Base-by-base conservation (phyloP, 2,329 filamentous ascomycete species). In the Phoma sp. region DNA sequence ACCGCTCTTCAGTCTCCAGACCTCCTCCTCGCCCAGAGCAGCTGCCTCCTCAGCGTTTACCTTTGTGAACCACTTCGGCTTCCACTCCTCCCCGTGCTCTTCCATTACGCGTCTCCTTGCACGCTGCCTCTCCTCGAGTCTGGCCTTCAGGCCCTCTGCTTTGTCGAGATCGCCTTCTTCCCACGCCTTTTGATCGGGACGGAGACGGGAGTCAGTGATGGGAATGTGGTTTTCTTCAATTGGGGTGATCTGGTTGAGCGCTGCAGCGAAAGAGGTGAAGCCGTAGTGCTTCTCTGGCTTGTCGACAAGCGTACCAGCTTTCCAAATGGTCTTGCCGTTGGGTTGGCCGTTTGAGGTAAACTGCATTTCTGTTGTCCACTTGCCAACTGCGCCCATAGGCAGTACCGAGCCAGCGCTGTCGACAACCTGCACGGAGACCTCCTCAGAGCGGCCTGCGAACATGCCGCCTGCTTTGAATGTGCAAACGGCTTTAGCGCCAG, bases 391-490 rank as follows among this genome's bases (percentile, higher is more conserved):
- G 13, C 89, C 86, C 9, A 88, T 79, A 0, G 89, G 83, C 0
- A 89, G 83, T 18, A 86, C 81, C 23, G 79, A 75, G 36, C 91
- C 91, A 50, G 88, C 82, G 0, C 82, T 76, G 53, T 88, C 87
- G 62, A 88, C 88, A 1, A 87, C 83, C 65, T 93, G 88, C 6
- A 93, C 88, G 32, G 84, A 82, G 8, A 98, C 90, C 58, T 99
- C 95, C 75, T 99, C 95, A 58, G 89, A 89, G 52, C 95, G 87
- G 11, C 95, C 95, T 29, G 93, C 93, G 77, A 98, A 99, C 91
- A 99, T 96, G 61, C 95, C 93, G 70, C 95, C 96, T 50, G 89
- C 86, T 72, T 95, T 96, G 79, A 99, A 99, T 52, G 93, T 92
- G 41, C 91, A 86, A n/a, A 88, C 82, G 1, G 92, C 90, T 71